Conservation (phyloP, 2,329 filamentous ascomycete species). For the Dothideomycetidae sp. region DNA sequence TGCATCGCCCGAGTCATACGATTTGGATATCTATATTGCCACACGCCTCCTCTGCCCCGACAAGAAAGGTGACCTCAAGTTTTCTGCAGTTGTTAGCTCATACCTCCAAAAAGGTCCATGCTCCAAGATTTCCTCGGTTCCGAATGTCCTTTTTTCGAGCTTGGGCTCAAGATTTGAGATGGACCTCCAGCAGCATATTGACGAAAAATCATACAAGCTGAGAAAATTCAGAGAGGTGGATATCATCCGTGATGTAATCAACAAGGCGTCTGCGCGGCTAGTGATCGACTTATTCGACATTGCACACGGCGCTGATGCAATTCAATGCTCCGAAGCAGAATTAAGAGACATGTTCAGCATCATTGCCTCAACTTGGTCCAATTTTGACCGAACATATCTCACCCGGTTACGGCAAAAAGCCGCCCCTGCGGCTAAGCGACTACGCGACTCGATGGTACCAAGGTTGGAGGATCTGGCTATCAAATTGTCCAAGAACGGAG, state of each 20-base stretch:
- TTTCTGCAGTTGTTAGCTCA: slow-evolving; percentile 26
- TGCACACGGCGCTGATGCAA: slow-evolving; percentile 40
- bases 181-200: slow-evolving; percentile 34
- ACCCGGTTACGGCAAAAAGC: slow-evolving; percentile 39
- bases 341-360: slow-evolving; percentile 40
- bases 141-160: background rate
- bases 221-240: slow-evolving; percentile 33
- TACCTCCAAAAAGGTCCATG: slow-evolving; percentile 4
- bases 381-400: slow-evolving; percentile 37
- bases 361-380: slow-evolving; percentile 41
- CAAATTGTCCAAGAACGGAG: slow-evolving; percentile 27
- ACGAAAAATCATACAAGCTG: slow-evolving; percentile 32
- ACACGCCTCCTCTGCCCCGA: slow-evolving; percentile 32
- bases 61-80: slow-evolving; percentile 33
- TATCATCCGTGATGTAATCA: slow-evolving; percentile 37
- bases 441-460: slow-evolving; percentile 36
- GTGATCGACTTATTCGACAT: slow-evolving; percentile 40
- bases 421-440: slow-evolving; percentile 31
- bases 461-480: slow-evolving; percentile 34
- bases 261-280: slow-evolving; percentile 41
- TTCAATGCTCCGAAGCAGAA: slow-evolving; percentile 40
- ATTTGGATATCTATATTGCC: slow-evolving; percentile 33
- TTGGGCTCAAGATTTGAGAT: slow-evolving; percentile 22
- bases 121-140: background rate
- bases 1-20: slow-evolving; percentile 29